phyloP scores from a whole-genome alignment of 2,329 filamentous ascomycete species.

The Bipolaris zeicola region DNA sequence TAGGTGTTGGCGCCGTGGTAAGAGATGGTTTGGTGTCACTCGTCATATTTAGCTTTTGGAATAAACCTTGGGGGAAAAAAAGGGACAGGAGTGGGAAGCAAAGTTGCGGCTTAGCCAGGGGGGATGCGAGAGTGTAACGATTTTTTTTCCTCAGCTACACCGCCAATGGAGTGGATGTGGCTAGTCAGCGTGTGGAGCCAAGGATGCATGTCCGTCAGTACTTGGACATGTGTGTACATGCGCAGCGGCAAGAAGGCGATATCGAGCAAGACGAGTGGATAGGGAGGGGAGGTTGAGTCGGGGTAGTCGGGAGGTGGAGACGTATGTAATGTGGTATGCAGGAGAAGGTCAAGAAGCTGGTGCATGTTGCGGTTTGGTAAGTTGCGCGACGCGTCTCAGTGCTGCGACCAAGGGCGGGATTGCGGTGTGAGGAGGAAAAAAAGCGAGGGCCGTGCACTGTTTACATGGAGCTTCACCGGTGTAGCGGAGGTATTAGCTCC shows the following conservation, averaged over 20 bases:
- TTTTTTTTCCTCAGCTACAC: not conserved
- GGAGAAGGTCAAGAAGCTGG: not conserved
- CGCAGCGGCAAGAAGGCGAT: not conserved
- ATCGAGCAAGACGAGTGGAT: not conserved
- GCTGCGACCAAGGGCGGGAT: not conserved
- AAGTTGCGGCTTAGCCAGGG: not conserved
- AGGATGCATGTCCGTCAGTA: not conserved
- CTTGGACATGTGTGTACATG: not conserved
- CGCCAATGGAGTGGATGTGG: not conserved
- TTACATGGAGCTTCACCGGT: not conserved
- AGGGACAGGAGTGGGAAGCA: not conserved
- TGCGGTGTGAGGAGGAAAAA: not conserved
- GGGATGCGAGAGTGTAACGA: not conserved
- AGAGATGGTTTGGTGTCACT: not conserved
- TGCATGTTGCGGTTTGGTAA: not conserved
- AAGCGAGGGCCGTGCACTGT: not conserved
- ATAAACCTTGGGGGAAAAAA: not conserved
- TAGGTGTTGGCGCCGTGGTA: not conserved
- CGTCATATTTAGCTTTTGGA: not conserved
- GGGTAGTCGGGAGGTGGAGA: not conserved
- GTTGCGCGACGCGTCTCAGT: not conserved
- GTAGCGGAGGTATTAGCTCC: no score
- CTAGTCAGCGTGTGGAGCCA: not conserved
- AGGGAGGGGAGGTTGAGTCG: not conserved
- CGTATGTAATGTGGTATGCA: not conserved